These are phyloP conservation scores for Sphaerostilbella broomeana DNA, from an alignment of 2,329 filamentous ascomycete genomes.

Conservation along the genomic window DNA sequence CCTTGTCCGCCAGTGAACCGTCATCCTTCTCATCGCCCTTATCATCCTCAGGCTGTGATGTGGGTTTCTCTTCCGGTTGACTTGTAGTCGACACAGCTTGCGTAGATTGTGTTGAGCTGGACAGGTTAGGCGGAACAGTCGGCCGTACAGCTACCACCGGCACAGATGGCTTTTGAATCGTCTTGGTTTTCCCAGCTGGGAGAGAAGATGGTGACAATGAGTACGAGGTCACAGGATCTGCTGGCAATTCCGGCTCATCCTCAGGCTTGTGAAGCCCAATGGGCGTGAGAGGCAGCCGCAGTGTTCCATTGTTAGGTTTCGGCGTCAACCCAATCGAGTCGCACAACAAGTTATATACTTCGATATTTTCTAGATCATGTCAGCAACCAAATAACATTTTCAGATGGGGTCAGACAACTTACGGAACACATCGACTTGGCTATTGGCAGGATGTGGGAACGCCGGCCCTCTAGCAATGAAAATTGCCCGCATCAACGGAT, in stretches of 20 bases:
- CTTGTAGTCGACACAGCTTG: constrained; percentile 15
- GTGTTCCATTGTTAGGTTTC: constrained; percentile 78
- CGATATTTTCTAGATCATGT: constrained; percentile 94
- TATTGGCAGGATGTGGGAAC: constrained; percentile 80
- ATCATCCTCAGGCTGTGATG: constrained; percentile 4
- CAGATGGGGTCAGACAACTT: constrained; percentile 38
- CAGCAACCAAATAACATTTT: constrained; percentile 16
- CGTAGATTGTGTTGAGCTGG: constrained; percentile 16
- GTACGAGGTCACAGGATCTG: constrained; percentile 40
- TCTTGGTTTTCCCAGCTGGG: constrained; percentile 10
- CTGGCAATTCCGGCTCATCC: constrained; percentile 41
- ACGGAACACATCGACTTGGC: constrained; percentile 75
- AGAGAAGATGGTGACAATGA: background rate
- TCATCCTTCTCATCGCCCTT: constrained; percentile 16
- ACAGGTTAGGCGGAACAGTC: constrained; percentile 13
- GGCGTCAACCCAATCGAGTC: constrained; percentile 73
- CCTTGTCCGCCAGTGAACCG: too few relatives aligned
- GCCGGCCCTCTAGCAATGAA: constrained; percentile 89
- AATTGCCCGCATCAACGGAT: constrained; percentile 93
- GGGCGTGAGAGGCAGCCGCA: constrained; percentile 62
- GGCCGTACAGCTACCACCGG: background rate
- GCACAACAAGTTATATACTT: constrained; percentile 92
- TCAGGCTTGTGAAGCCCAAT: constrained; percentile 54
- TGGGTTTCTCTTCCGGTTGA: background rate
- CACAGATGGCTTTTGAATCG: constrained; percentile 12